phyloP scores from a whole-genome alignment of 768 basidiomycete species.

The Rhodotorula babjevae region DNA sequence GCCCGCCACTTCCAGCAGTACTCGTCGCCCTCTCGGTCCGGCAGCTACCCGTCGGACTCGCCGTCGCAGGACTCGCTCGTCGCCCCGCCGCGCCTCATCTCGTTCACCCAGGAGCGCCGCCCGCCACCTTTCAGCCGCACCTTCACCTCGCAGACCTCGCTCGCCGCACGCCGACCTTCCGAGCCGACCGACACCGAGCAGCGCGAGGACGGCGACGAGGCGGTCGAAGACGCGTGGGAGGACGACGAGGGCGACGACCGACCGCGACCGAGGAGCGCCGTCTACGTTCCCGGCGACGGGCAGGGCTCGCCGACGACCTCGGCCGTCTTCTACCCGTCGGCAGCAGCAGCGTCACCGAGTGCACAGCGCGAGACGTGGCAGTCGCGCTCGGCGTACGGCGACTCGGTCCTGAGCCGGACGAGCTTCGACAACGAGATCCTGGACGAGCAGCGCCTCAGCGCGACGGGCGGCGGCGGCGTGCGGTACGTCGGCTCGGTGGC shows the following conservation, averaged over 20 bases:
- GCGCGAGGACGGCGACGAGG: background rate
- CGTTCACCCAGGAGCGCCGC: constrained; percentile 25
- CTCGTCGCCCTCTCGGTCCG: constrained; percentile 23
- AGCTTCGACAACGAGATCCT: constrained; percentile 1
- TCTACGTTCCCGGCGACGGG: background rate
- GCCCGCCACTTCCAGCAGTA: constrained; percentile 22
- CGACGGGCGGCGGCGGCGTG: constrained; percentile 3
- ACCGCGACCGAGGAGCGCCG: constrained; percentile 18
- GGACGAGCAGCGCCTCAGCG: background rate
- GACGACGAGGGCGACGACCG: constrained; percentile 23
- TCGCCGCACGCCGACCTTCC: constrained; percentile 2
- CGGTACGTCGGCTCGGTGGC: constrained; percentile 29
- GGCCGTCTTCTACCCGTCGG: constrained; percentile 16
- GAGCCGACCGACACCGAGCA: constrained; percentile 1
- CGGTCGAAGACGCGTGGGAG: constrained; percentile 19
- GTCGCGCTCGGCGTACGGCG: constrained; percentile 14
- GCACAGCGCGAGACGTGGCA: constrained; percentile 15
- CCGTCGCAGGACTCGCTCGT: constrained; percentile 17
- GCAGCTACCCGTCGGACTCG: constrained; percentile 17
- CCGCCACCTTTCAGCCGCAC: constrained; percentile 8
- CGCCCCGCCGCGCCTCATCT: constrained; percentile 27
- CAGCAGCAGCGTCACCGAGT: background rate
- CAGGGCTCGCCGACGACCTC: constrained; percentile 16
- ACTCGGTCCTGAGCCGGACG: background rate
- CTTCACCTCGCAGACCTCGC: constrained; percentile 11